Evolutionary conservation across 495 filamentous ascomycete species (phyloP).

Genomic region (Penicillium turbatum): DNA sequence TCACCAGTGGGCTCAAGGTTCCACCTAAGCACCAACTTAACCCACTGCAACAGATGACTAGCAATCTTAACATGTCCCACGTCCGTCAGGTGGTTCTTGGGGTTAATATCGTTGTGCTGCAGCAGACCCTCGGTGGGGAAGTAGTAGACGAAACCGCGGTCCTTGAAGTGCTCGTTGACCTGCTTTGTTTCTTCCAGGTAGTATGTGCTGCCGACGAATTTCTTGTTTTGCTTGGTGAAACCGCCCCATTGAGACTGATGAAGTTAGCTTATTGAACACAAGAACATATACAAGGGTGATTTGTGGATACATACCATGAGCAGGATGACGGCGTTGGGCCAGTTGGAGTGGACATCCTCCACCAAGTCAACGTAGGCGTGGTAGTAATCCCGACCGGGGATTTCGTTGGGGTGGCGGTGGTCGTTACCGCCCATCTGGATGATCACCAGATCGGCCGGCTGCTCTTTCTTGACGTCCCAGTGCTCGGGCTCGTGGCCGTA

Average conservation of each 20-base stretch:
- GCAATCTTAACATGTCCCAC: conserved; percentile 65
- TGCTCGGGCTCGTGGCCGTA: conserved; percentile 53
- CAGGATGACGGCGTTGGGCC: conserved; percentile 58
- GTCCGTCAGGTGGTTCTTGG: conserved; percentile 61
- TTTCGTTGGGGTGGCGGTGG: conserved; percentile 55
- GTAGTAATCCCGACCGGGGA: conserved; percentile 50
- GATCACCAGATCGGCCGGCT: conserved; percentile 60
- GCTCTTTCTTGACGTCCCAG: conserved; percentile 57
- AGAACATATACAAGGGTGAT: no score
- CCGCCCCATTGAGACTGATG: conserved; percentile 58
- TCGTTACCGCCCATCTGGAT: conserved; percentile 70
- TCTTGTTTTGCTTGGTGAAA: conserved; percentile 51
- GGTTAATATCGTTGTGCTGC: conserved; percentile 66
- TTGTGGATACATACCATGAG: conserved; percentile 48
- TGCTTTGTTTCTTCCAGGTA: conserved; percentile 51
- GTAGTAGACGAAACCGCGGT: conserved; percentile 58
- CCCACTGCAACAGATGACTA: conserved; percentile 59
- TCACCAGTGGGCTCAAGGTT: conserved; percentile 58
- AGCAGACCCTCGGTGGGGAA: conserved; percentile 65
- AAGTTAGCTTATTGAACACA: no score
- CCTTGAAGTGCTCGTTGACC: conserved; percentile 55
- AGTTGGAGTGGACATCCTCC: conserved; percentile 55
- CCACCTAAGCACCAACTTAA: conserved; percentile 54
- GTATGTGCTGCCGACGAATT: conserved; percentile 45
- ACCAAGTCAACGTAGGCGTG: conserved; percentile 57